Conservation (phyloP, 2,329 filamentous ascomycete species). For the Nigrospora osmanthi region DNA sequence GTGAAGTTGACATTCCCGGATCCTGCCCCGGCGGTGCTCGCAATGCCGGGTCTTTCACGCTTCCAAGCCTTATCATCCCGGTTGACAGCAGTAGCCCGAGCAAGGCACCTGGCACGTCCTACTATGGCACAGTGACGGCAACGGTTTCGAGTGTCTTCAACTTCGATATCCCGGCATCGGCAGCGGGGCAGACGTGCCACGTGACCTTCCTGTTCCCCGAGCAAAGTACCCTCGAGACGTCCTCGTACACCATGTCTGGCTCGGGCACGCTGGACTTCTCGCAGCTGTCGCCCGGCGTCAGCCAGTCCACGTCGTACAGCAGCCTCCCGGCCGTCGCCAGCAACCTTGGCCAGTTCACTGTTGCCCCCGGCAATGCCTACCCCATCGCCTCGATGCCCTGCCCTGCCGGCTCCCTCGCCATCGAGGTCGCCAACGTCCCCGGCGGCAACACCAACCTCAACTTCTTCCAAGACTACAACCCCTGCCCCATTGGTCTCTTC, state of each 20-base stretch:
- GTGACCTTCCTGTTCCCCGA: constrained; percentile 58
- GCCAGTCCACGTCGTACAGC: constrained; percentile 40
- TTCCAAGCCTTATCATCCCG: constrained; percentile 35
- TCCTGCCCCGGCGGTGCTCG: constrained; percentile 6
- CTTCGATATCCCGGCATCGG: constrained; percentile 53
- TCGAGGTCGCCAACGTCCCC: constrained; percentile 34
- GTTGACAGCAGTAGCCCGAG: constrained; percentile 46
- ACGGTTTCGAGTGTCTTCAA: constrained; percentile 56
- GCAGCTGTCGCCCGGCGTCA: constrained; percentile 38
- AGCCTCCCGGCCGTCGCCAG: constrained; percentile 37
- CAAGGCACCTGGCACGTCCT: constrained; percentile 43
- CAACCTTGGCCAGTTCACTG: constrained; percentile 31
- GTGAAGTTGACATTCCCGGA: constrained; percentile 5
- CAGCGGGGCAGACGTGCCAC: constrained; percentile 49
- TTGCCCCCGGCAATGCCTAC: constrained; percentile 47
- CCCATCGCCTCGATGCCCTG: constrained; percentile 46
- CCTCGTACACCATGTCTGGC: constrained; percentile 38
- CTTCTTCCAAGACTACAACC: constrained; percentile 60
- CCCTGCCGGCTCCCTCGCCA: constrained; percentile 41
- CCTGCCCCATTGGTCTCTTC: constrained; percentile 31
- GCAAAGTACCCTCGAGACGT: constrained; percentile 48
- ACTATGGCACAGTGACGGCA: constrained; percentile 46
- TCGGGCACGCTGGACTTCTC: constrained; percentile 45
- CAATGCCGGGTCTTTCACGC: constrained; percentile 1
- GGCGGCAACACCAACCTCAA: constrained; percentile 41